Evolutionary conservation across 495 filamentous ascomycete species (phyloP).

Genomic region (Rusavskia elegans): DNA sequence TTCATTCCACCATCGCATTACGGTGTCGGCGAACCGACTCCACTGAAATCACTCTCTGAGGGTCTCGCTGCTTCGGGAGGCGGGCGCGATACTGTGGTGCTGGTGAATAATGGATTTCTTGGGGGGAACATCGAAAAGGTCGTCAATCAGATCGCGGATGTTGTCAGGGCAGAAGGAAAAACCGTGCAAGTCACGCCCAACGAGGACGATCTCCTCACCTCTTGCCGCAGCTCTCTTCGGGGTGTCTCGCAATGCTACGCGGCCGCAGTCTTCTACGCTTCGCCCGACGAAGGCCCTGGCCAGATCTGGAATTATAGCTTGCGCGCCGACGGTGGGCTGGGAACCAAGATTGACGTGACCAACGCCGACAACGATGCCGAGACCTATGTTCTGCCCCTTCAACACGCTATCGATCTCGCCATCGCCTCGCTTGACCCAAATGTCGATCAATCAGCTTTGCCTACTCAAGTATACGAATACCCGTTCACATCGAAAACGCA

Average conservation of each 20-base stretch:
- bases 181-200: conserved; percentile 35
- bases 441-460: conserved; percentile 24
- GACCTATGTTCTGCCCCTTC: conserved; percentile 61
- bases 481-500: conserved; percentile 53
- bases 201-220: conserved; percentile 36
- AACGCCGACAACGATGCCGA: conserved; percentile 48
- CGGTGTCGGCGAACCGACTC: conserved; percentile 43
- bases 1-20: conserved; percentile 50
- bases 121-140: conserved; percentile 58
- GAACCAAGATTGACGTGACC: conserved; percentile 39
- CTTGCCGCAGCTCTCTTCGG: conserved; percentile 50
- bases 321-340: conserved; percentile 50
- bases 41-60: conserved; percentile 42
- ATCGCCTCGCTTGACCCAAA: conserved; percentile 39
- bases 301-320: conserved; percentile 77
- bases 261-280: conserved; percentile 58
- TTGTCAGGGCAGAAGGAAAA: conserved; percentile 34
- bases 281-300: conserved; percentile 47
- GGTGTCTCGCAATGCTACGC: conserved; percentile 61
- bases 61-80: conserved; percentile 34
- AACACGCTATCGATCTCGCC: conserved; percentile 56
- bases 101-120: conserved; percentile 56
- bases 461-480: conserved; percentile 41
- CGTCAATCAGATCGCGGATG: conserved; percentile 41
- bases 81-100: conserved; percentile 50